Evolutionary conservation across 2,329 filamentous ascomycete genomes (phyloP).

Genomic region (Penicillium sclerotiorum): DNA sequence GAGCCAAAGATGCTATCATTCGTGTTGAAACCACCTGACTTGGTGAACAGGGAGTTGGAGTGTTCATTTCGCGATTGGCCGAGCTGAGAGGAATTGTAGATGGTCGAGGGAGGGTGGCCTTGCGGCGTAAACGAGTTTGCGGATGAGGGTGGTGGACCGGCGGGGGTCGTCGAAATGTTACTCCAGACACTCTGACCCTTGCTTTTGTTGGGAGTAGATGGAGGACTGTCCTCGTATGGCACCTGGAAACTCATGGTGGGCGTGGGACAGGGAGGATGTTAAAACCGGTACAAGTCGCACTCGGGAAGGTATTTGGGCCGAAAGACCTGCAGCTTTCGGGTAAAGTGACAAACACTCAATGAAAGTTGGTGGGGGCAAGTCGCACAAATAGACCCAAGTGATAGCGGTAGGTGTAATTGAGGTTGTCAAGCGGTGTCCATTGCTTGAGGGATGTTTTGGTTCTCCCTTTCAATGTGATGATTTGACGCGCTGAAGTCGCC

Average conservation of each 20-base stretch:
- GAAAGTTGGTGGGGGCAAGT: background rate
- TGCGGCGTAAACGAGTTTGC: slow-evolving; percentile 59
- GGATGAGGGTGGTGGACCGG: slow-evolving; percentile 57
- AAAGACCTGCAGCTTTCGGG: slow-evolving; percentile 17
- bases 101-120: slow-evolving; percentile 54
- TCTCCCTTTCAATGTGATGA: background rate
- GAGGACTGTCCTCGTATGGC: slow-evolving; percentile 39
- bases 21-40: slow-evolving; percentile 38
- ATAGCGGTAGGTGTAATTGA: background rate
- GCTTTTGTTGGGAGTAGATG: slow-evolving; percentile 41
- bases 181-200: slow-evolving; percentile 39
- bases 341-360: background rate
- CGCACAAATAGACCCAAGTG: background rate
- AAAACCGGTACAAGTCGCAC: slow-evolving; percentile 8
- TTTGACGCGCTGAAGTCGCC: slow-evolving; percentile 10
- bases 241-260: slow-evolving; percentile 39
- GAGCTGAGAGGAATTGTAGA: slow-evolving; percentile 56
- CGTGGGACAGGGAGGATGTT: background rate
- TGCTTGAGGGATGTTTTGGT: slow-evolving; percentile 2
- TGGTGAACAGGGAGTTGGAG: slow-evolving; percentile 41
- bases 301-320: slow-evolving; percentile 19
- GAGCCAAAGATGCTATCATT: slow-evolving; percentile 42
- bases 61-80: slow-evolving; percentile 34
- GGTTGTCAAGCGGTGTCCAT: slow-evolving; percentile 4
- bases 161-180: slow-evolving; percentile 60